Evolutionary conservation across 352 stramenopile genomes (phyloP).

Genomic region (Phytophthora sp.): DNA sequence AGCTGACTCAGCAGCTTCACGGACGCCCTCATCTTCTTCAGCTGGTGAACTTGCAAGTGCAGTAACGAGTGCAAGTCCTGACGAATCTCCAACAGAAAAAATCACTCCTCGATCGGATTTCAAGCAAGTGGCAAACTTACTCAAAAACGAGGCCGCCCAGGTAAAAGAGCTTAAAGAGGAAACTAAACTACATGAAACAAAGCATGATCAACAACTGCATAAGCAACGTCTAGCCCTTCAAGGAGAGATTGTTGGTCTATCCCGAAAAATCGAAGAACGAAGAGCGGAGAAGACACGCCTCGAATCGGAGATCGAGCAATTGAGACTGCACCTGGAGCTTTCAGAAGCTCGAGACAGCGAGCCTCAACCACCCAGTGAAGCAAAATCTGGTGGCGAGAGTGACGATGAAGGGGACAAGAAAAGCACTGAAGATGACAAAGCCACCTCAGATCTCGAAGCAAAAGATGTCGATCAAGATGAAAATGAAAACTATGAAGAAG

Average conservation of each 20-base stretch:
- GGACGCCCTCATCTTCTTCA: not conserved
- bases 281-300: conserved; percentile 50
- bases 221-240: conserved; percentile 26
- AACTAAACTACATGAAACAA: not conserved
- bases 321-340: conserved; percentile 62
- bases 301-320: conserved; percentile 70
- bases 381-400: conserved; percentile 6
- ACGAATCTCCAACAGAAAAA: too few relatives aligned
- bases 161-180: conserved; percentile 7
- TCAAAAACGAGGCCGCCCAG: not conserved
- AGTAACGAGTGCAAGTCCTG: too few relatives aligned
- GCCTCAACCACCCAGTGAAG: conserved; percentile 11
- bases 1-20: not conserved
- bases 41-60: too few relatives aligned
- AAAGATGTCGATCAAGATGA: conserved; percentile 18
- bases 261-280: conserved; percentile 44
- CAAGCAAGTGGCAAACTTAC: not conserved
- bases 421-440: not conserved
- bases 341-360: conserved; percentile 35
- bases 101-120: not conserved
- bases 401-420: not conserved
- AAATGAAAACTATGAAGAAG: conserved; percentile 23
- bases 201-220: conserved; percentile 14
- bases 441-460: not conserved
- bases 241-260: conserved; percentile 37